phyloP scores from a whole-genome alignment of 306 rosid species.

The Rosa lucieae region DNA sequence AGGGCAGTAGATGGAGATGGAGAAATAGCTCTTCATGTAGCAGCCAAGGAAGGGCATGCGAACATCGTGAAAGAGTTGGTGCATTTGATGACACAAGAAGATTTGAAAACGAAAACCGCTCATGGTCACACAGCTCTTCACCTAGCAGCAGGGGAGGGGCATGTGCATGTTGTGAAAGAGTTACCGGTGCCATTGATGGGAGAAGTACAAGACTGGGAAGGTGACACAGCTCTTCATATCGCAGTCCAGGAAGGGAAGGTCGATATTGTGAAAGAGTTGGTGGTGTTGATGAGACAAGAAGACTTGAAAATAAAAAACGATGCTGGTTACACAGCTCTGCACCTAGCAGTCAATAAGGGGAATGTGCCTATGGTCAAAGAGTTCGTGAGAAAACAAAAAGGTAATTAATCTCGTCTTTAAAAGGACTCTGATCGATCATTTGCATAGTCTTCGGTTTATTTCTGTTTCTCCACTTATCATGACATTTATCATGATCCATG shows the following conservation, averaged over 20 bases:
- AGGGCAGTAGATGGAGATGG: background rate
- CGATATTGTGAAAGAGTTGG: background rate
- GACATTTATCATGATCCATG: no score
- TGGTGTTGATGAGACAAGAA: background rate
- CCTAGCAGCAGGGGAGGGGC: background rate
- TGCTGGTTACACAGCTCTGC: background rate
- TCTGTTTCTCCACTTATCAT: no score
- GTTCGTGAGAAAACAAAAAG: background rate
- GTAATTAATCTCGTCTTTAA: no score
- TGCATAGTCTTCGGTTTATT: no score
- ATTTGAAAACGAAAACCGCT: no score
- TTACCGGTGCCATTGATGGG: background rate
- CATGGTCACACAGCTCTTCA: background rate
- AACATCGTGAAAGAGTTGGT: background rate
- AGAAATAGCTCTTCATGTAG: background rate
- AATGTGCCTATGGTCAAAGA: background rate
- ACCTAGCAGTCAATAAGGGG: background rate
- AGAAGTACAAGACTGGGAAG: background rate
- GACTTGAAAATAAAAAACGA: background rate
- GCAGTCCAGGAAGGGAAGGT: background rate
- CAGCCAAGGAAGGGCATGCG: background rate
- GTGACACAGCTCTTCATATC: conserved; percentile 1
- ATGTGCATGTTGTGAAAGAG: background rate
- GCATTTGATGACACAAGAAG: background rate
- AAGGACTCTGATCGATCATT: no score